phyloP scores from a whole-genome alignment of 305 asterid species.

The Ajuga reptans region DNA sequence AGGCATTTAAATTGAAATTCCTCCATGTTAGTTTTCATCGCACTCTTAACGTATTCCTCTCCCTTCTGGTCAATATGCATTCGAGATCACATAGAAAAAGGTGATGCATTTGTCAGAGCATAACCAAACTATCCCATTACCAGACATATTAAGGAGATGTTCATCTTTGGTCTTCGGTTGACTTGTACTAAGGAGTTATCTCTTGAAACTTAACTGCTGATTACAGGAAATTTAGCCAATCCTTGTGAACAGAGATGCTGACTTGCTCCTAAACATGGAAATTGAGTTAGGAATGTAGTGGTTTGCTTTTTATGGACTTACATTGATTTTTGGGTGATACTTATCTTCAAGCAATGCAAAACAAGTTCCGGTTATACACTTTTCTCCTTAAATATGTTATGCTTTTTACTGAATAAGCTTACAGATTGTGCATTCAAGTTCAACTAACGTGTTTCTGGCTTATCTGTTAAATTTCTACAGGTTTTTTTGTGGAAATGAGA shows the following conservation, averaged over 20 bases:
- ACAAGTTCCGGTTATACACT: neutral
- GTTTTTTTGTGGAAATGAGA: constrained; percentile 56
- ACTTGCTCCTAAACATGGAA: neutral
- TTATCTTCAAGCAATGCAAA: neutral
- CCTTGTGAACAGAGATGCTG: neutral
- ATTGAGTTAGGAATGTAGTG: neutral
- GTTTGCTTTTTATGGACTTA: neutral
- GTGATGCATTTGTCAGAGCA: neutral
- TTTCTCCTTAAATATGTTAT: neutral
- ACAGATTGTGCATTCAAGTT: constrained; percentile 4
- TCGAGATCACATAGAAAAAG: neutral
- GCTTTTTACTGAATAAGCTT: neutral
- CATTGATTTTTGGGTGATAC: neutral
- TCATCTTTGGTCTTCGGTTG: neutral
- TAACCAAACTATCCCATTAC: neutral
- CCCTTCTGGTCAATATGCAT: neutral
- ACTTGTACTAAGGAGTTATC: neutral
- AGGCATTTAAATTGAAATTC: neutral
- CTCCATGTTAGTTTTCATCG: neutral
- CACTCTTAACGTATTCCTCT: neutral
- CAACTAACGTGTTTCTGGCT: constrained; percentile 13
- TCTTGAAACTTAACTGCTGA: neutral
- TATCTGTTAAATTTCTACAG: constrained; percentile 31
- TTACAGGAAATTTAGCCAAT: neutral
- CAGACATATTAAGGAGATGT: neutral